A percentile compares a stretch with the other conserved stretches of the same genome.
These are phyloP conservation scores for Jatropha multifida DNA, from an alignment of 441 rosid species.

Conservation along the genomic window DNA sequence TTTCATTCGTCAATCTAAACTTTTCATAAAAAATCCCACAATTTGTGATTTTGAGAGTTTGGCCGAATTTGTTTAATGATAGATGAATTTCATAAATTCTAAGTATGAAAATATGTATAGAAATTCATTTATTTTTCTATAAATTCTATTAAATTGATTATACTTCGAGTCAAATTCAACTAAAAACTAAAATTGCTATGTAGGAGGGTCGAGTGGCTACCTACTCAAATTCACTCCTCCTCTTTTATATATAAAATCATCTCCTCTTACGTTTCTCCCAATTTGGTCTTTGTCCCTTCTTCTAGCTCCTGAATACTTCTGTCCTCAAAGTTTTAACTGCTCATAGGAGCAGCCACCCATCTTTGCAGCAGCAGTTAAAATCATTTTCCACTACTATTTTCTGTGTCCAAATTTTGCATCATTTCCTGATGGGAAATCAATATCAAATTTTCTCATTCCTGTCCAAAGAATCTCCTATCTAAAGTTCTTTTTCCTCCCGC, in stretches of 20 bases:
- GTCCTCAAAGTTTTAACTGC: background rate
- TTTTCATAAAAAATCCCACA: no score
- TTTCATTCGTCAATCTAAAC: no score
- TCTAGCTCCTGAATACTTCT: background rate
- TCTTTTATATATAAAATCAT: background rate
- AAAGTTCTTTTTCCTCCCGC: background rate
- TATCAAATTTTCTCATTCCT: background rate
- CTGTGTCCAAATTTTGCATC: background rate
- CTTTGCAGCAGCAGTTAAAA: background rate
- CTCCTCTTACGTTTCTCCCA: background rate
- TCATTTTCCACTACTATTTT: background rate
- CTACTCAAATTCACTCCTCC: background rate
- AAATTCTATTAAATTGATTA: no score
- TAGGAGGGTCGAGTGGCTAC: background rate
- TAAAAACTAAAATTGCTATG: no score
- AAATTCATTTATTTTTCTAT: no score
- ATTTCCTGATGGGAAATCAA: background rate
- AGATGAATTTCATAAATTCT: no score
- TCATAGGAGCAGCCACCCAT: background rate
- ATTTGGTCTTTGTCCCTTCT: background rate
- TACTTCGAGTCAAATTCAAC: no score
- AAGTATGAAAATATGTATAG: no score
- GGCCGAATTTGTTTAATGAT: no score
- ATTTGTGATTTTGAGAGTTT: no score
- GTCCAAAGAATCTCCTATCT: background rate